These are phyloP conservation scores for Phyllosticta citriasiana DNA, from an alignment of 2,329 filamentous ascomycete species.

Conservation along the genomic window DNA sequence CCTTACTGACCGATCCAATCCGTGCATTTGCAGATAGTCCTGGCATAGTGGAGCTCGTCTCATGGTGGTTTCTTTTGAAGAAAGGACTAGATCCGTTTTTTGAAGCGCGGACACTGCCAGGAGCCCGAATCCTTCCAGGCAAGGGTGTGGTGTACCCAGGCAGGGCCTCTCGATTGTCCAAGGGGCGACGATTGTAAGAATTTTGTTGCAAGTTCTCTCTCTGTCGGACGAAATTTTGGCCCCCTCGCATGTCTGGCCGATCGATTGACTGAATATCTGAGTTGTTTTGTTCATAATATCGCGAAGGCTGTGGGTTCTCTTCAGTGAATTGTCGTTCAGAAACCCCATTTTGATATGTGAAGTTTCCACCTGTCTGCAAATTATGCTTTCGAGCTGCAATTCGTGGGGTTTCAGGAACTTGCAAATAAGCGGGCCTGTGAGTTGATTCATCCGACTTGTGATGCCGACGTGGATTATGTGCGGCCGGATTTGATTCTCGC, in stretches of 20 bases:
- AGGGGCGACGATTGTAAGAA: background rate
- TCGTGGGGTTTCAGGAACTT: background rate
- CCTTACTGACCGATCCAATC: background rate
- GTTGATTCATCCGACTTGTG: background rate
- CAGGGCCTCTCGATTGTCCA: background rate
- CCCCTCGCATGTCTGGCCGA: background rate
- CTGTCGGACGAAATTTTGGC: background rate
- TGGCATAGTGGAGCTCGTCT: background rate
- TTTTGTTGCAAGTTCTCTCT: background rate
- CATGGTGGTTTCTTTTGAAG: slow-evolving; percentile 18
- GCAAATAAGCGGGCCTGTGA: background rate
- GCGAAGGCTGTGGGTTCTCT: background rate
- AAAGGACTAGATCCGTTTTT: slow-evolving; percentile 27
- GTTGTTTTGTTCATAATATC: background rate
- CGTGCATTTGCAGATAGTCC: slow-evolving; percentile 7
- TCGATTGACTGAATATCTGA: background rate
- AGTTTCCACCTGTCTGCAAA: background rate
- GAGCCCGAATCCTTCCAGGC: slow-evolving; percentile 11
- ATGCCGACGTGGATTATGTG: background rate
- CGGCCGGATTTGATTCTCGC: background rate
- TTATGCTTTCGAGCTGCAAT: background rate
- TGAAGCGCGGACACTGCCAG: background rate
- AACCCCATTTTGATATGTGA: background rate
- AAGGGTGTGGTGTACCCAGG: slow-evolving; percentile 7
- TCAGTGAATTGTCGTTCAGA: background rate